A percentile compares a stretch with the other conserved stretches of the same genome.
These are phyloP conservation scores for Penicillium sp. DNA, from an alignment of 2,329 filamentous ascomycete genomes.

Conservation along the genomic window DNA sequence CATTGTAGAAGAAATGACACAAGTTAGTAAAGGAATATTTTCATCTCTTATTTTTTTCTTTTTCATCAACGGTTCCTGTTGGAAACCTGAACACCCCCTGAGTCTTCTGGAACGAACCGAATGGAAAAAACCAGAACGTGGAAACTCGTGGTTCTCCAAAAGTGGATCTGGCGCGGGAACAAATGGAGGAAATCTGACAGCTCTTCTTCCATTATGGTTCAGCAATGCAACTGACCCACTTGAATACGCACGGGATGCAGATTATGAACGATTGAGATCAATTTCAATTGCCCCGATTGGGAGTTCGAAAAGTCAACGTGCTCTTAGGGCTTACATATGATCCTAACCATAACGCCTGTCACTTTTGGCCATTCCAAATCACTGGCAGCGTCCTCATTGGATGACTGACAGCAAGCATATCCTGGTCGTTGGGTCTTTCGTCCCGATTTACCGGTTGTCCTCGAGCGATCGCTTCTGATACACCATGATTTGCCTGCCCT, in stretches of 20 bases:
- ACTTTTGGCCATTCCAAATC: constrained; percentile 20
- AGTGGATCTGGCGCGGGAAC: constrained; percentile 13
- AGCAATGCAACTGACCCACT: constrained; percentile 11
- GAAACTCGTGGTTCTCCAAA: constrained; percentile 8
- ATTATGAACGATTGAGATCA: background rate
- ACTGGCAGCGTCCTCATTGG: constrained; percentile 11
- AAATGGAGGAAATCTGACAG: constrained; percentile 31
- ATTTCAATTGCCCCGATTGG: too few relatives aligned
- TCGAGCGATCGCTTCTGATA: constrained; percentile 13
- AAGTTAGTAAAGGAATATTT: too few relatives aligned
- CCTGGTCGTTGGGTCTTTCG: constrained; percentile 21
- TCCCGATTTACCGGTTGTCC: constrained; percentile 18
- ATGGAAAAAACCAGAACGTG: constrained; percentile 12
- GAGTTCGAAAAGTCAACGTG: too few relatives aligned
- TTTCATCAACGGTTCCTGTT: too few relatives aligned
- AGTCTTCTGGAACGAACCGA: constrained; percentile 1
- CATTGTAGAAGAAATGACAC: too few relatives aligned
- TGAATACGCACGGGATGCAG: constrained; percentile 3
- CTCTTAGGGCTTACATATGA: constrained; percentile 9
- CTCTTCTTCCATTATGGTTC: constrained; percentile 21
- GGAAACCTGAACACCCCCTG: background rate
- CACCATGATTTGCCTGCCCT: constrained; percentile 4
- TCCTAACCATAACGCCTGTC: constrained; percentile 17
- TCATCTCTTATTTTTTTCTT: too few relatives aligned
- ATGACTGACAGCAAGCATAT: constrained; percentile 22